These are phyloP conservation scores for Pseudocercospora eumusae DNA, from an alignment of 2,329 filamentous ascomycete genomes.

Conservation along the genomic window DNA sequence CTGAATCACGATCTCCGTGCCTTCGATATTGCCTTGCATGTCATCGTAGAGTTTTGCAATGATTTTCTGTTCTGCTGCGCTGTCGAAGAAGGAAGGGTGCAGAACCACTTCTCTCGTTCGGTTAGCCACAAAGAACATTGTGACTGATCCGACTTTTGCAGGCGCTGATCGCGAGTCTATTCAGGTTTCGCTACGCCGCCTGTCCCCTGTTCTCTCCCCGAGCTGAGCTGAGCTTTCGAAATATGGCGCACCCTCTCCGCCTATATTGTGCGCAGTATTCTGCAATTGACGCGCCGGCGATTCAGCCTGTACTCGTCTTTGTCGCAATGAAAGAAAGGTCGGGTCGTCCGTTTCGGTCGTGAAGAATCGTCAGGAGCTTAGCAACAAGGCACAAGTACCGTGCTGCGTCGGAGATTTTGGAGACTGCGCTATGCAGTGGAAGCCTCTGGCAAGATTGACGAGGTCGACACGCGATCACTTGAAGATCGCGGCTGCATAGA, in stretches of 20 bases:
- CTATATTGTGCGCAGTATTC: background rate
- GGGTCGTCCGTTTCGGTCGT: background rate
- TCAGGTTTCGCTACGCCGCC: background rate
- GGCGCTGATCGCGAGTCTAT: background rate
- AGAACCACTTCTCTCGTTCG: constrained; percentile 92
- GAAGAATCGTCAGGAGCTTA: background rate
- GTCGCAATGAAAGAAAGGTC: background rate
- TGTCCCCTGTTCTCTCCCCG: background rate
- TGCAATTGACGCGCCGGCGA: background rate
- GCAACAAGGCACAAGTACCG: background rate
- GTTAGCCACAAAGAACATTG: constrained; percentile 98
- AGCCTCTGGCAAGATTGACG: background rate
- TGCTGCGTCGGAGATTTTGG: background rate
- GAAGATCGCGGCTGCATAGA: background rate
- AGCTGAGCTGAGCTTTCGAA: background rate
- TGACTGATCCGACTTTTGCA: constrained; percentile 14
- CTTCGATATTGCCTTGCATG: constrained; percentile 92
- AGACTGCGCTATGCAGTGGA: background rate
- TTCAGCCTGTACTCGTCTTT: background rate
- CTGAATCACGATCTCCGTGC: constrained; percentile 95
- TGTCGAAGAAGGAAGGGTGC: constrained; percentile 95
- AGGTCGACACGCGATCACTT: constrained; percentile 3
- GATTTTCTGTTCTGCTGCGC: constrained; percentile 88
- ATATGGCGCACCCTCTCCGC: background rate
- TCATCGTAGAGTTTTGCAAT: constrained; percentile 86